Evolutionary conservation across 2,329 filamentous ascomycete genomes (phyloP), one percentile per base, ranked within the genome.

Genomic region (Claviceps pazoutovae): DNA sequence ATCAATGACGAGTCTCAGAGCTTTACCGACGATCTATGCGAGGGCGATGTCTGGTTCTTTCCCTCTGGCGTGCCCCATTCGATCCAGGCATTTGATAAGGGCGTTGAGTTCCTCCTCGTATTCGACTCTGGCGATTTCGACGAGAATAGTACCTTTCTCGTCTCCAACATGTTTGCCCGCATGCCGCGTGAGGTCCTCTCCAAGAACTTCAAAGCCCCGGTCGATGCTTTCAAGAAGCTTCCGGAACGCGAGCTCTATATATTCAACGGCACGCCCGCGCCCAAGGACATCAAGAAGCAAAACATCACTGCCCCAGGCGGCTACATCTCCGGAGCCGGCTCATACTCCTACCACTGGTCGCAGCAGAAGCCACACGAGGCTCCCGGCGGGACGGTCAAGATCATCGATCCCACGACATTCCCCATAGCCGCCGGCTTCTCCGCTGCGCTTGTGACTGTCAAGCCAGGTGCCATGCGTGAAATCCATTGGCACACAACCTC

Each of bases 381-480:
- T 0, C 74, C 76, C 0, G 78, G 79, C 36, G 79, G 79, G 5
- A 73, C 68, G 1, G 74, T 82, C 57, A 81, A 82, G 66, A 74
- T 82, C 51, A 61, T 82, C 6, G 79, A 83, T 58, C 71, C 76
- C 0, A 60, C 64, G 0, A 78, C 71, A 1, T 83, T 83, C 64
- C 79, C 79, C 5, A 66, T 79, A 30, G 75, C 79, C 0, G 62
- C 60, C 11, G 71, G 69, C 51, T 79, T 82, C 61, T 75, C 78
- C 3, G 73, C 73, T 0, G 78, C 76, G 0, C 67, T 82, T 1
- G 74, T 82, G 9, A 77, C 73, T 2, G 66, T 82, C 36, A 68
- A 79, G 57, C 78, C 79, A 0, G 79, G 79, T n/a, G 79, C 78
- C 1, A 78, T 83, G 75, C 73, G 80, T 21, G 79, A 83, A 60